These are phyloP conservation scores for Arachnomyces sp. DNA, from an alignment of 2,329 filamentous ascomycete genomes.

Conservation along the genomic window DNA sequence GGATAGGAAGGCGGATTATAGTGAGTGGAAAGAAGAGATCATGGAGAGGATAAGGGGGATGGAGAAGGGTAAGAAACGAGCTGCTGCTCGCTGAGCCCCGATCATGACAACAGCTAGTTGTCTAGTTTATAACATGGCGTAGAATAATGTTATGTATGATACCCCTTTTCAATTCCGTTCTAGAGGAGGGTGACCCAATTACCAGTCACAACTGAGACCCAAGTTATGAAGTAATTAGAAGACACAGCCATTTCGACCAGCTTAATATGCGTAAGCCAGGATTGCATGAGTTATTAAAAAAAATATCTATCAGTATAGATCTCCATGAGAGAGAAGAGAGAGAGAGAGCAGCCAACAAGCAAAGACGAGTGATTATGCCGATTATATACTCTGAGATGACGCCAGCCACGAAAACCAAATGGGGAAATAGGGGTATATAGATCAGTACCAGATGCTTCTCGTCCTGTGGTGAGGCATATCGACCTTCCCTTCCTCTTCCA, in stretches of 20 bases:
- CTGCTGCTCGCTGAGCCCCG: too few relatives aligned
- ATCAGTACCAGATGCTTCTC: slow-evolving; percentile 85
- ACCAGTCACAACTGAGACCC: not conserved
- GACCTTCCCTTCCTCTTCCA: slow-evolving; percentile 54
- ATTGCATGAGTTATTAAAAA: too few relatives aligned
- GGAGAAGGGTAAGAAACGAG: slow-evolving; percentile 13
- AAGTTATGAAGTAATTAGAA: not conserved
- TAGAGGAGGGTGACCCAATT: slow-evolving; percentile 1
- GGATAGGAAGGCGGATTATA: slow-evolving; percentile 33
- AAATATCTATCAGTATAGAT: too few relatives aligned
- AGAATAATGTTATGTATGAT: too few relatives aligned
- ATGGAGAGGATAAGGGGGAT: slow-evolving; percentile 29
- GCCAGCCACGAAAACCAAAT: too few relatives aligned
- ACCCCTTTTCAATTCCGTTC: not conserved
- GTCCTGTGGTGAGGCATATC: slow-evolving; percentile 76
- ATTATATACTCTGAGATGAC: too few relatives aligned
- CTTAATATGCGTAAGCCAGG: too few relatives aligned
- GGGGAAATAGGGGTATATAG: not conserved
- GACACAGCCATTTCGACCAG: not conserved
- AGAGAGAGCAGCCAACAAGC: too few relatives aligned
- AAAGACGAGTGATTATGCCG: too few relatives aligned
- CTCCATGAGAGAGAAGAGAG: too few relatives aligned
- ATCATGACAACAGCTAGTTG: too few relatives aligned
- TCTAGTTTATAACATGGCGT: too few relatives aligned
- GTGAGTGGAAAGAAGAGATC: slow-evolving; percentile 36